Evolutionary conservation across 805 yeast genomes (phyloP), one percentile per base, ranked within the genome.

Genomic region (Myxozyma kluyveri): DNA sequence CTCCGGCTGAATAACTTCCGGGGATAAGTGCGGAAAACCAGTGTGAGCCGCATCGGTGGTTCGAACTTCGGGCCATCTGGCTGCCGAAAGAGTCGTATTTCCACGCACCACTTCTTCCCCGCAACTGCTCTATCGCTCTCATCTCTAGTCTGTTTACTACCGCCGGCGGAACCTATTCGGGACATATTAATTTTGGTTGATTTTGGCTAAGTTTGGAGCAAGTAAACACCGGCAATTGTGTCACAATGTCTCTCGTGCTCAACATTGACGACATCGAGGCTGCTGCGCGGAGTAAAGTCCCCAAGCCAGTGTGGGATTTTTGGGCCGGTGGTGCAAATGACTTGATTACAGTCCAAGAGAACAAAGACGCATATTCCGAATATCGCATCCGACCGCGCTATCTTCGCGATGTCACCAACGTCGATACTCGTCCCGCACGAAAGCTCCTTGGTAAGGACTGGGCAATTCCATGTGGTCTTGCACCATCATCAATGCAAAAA

Each of bases 371-470:
- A 4, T 86, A 78, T 67, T 87, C 82, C 60, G 71, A 88, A 27
- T 78, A 84, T 44, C 84, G 81, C 62, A 86, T 86, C 71, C 82
- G 81, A 62, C 95, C 95, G 17, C 75, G 80, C 52, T 75, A 86
- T 17, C 69, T 86, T 47, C 84, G 84, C n/a, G 83, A 87, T 67
- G 93, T 86, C 9, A 67, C 45, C 7, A 66, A 75, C 39, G 75
- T 86, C 39, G 86, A 83, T 63, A 67, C 80, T 9, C 65, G 80
- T 3, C 81, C 89, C 10, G 72, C 38, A 21, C 22, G 22, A 6
- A 29, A 24, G 31, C 46, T 58, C 6, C 51, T 67, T 21, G 69
- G 68, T 12, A 27, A 40, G 4, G 38, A 55, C 2, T 54, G 49
- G 19, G 45, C 61, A 6, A 43, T 61, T 24, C 71, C 71, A 1